Conservation (phyloP, 495 filamentous ascomycete genomes). For the Neurospora cerealis region DNA sequence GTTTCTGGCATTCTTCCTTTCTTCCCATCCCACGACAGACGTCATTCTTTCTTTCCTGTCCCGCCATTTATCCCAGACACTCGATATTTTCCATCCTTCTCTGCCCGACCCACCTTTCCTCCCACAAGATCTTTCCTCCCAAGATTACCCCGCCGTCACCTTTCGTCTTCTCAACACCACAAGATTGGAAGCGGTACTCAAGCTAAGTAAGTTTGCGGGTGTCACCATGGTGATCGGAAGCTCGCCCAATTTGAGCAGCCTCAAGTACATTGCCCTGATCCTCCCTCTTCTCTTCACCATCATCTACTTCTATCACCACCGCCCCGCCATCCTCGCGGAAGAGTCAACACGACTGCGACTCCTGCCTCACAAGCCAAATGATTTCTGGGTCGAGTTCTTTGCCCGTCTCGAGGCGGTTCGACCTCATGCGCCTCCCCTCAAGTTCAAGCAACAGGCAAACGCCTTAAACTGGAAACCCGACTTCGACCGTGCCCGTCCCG, state of each 20-base stretch:
- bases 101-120: background rate
- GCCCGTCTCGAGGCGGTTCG: slow-evolving; percentile 5
- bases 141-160: background rate
- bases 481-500: background rate
- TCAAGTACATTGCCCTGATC: background rate
- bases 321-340: background rate
- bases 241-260: background rate
- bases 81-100: background rate
- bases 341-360: background rate
- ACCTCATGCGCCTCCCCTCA: background rate
- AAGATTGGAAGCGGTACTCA: background rate
- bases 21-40: background rate
- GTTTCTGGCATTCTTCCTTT: background rate
- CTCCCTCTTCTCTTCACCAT: slow-evolving; percentile 4
- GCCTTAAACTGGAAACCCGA: slow-evolving; percentile 6
- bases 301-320: background rate
- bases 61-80: background rate
- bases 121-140: background rate
- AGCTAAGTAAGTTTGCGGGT: background rate
- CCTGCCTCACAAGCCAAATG: background rate
- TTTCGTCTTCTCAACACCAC: background rate
- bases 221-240: background rate
- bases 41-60: background rate
- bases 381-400: slow-evolving; percentile 13
- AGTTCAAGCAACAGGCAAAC: background rate